Conservation (phyloP, 257 asterid genomes). For the Gentiana dahurica region DNA sequence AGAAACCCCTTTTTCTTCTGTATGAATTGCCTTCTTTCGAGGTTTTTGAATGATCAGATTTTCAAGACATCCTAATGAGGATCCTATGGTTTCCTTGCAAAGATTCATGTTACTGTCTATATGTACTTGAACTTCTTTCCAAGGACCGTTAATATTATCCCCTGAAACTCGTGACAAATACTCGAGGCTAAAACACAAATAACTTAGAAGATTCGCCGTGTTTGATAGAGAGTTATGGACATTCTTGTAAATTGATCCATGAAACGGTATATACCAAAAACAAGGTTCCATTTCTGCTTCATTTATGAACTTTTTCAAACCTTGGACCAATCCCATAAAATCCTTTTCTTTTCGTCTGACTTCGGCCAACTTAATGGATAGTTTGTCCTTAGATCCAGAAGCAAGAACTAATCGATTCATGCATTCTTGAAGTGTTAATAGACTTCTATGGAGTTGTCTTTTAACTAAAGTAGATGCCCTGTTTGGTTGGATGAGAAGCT, state of each 20-base stretch:
- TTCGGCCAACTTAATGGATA: slow-evolving; percentile 4
- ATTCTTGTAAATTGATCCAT: slow-evolving; percentile 32
- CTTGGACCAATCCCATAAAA: slow-evolving; percentile 21
- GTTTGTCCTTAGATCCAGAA: background rate
- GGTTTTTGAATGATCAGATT: slow-evolving; percentile 13
- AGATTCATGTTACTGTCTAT: slow-evolving; percentile 19
- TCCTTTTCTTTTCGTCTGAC: slow-evolving; percentile 21
- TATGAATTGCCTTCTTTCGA: slow-evolving; percentile 3
- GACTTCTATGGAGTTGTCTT: slow-evolving; percentile 20
- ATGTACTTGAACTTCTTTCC: slow-evolving; percentile 31
- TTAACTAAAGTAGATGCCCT: slow-evolving; percentile 56
- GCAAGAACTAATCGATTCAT: slow-evolving; percentile 15
- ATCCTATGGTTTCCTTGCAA: slow-evolving; percentile 23
- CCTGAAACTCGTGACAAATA: slow-evolving; percentile 18
- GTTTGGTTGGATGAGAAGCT: slow-evolving; percentile 46
- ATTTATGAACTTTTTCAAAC: slow-evolving; percentile 21
- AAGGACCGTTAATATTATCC: slow-evolving; percentile 9
- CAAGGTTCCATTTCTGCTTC: slow-evolving; percentile 55
- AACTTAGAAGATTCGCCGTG: slow-evolving; percentile 24
- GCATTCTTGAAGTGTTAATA: slow-evolving; percentile 29
- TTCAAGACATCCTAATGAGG: slow-evolving; percentile 18
- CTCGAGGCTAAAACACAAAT: slow-evolving; percentile 24
- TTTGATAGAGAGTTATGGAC: slow-evolving; percentile 27
- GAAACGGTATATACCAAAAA: slow-evolving; percentile 62
- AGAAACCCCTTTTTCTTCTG: background rate